A percentile compares a stretch with the other conserved stretches of the same genome.
Conservation (phyloP, 2,329 filamentous ascomycete species). For the Botrytis byssoidea region DNA sequence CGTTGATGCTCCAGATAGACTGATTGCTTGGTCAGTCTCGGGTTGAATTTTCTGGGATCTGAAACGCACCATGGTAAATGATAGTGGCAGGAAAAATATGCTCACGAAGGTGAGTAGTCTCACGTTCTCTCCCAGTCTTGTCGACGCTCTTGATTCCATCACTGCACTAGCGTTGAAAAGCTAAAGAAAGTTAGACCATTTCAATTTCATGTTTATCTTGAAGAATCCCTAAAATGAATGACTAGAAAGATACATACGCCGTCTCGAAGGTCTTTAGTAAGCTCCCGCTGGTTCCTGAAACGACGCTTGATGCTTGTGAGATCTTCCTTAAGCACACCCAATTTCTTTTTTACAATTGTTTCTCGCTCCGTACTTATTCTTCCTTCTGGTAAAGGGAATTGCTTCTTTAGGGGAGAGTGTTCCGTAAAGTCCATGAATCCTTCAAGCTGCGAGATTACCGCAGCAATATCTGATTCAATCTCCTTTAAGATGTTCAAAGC, state of each 20-base stretch:
- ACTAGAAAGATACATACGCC: neutral
- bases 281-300: neutral
- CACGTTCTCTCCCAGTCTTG: neutral
- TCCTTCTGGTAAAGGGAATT: neutral
- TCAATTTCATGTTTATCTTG: too few relatives aligned
- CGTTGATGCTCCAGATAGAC: neutral
- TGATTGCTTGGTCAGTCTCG: neutral
- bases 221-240: too few relatives aligned
- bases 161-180: neutral
- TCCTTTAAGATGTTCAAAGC: neutral
- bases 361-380: neutral
- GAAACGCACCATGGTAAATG: neutral
- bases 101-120: neutral
- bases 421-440: neutral
- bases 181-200: neutral
- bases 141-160: neutral
- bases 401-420: fast-evolving
- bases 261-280: neutral
- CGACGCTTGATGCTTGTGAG: neutral
- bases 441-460: neutral
- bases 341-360: fast-evolving
- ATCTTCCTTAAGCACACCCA: neutral
- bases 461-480: neutral
- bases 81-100: neutral
- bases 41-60: neutral